These are phyloP conservation scores for Aspergillus aculeatinus DNA, from an alignment of 2,329 filamentous ascomycete genomes.

Conservation along the genomic window DNA sequence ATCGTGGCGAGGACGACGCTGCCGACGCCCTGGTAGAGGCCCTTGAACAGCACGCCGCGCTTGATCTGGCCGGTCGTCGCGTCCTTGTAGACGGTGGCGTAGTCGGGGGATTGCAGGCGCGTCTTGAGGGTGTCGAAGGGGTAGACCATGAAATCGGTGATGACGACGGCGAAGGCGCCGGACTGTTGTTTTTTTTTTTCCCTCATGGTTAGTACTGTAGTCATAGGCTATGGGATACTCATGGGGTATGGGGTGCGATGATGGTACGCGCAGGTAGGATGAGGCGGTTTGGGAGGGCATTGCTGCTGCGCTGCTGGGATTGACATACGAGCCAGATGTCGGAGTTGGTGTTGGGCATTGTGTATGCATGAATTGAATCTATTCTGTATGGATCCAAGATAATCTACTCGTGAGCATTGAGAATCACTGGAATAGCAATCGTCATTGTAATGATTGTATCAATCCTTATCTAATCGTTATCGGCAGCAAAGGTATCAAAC, in stretches of 20 bases:
- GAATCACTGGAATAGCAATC: not conserved
- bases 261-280: not conserved
- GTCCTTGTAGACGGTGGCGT: constrained; percentile 64
- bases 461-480: not conserved
- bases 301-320: too few relatives aligned
- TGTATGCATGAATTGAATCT: not conserved
- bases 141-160: constrained; percentile 81
- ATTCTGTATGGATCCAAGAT: not conserved
- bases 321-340: constrained; percentile 56
- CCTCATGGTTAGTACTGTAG: not conserved
- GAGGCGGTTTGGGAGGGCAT: not conserved
- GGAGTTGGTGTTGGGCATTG: constrained; percentile 44
- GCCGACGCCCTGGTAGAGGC: constrained; percentile 83
- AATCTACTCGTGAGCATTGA: not conserved
- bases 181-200: constrained; percentile 53
- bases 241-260: not conserved
- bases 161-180: constrained; percentile 80
- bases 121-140: constrained; percentile 90
- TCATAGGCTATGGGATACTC: too few relatives aligned
- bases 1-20: constrained; percentile 82
- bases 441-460: not conserved
- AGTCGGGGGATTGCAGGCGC: constrained; percentile 75
- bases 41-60: constrained; percentile 61
- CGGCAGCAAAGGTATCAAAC: not conserved
- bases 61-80: constrained; percentile 55